Percentiles rank a stretch among this genome's conserved stretches.
Evolutionary conservation across 2,329 filamentous ascomycete genomes (phyloP).

Genomic region (Elsinoe necatrix): DNA sequence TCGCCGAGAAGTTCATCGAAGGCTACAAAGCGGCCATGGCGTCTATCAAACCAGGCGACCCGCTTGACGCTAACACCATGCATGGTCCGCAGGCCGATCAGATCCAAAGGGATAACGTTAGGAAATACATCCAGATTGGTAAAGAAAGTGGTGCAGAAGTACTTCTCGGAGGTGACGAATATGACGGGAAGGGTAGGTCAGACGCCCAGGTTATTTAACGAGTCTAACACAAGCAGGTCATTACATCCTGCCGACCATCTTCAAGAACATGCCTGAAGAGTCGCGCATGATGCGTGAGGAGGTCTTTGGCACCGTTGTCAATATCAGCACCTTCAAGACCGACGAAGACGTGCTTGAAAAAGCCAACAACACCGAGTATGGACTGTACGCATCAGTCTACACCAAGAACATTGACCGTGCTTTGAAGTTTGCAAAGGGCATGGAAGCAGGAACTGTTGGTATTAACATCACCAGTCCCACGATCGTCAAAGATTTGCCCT

Average conservation of each 20-base stretch:
- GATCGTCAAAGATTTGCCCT: conserved; percentile 31
- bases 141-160: conserved; percentile 12
- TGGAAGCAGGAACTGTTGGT: conserved; percentile 34
- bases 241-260: conserved; percentile 41
- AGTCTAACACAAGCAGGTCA: conserved; percentile 27
- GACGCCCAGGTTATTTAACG: neutral
- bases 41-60: conserved; percentile 25
- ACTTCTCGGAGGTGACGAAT: neutral
- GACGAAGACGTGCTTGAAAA: conserved; percentile 30
- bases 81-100: conserved; percentile 46
- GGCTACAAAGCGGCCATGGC: conserved; percentile 32
- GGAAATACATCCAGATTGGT: conserved; percentile 35
- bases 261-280: conserved; percentile 37
- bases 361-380: conserved; percentile 34
- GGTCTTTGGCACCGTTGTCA: conserved; percentile 34
- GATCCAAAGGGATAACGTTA: conserved; percentile 42
- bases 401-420: conserved; percentile 33
- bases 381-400: conserved; percentile 32
- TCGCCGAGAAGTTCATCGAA: conserved; percentile 40
- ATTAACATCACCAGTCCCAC: conserved; percentile 35
- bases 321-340: conserved; percentile 30
- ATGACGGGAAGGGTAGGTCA: conserved; percentile 14
- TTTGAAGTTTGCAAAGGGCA: conserved; percentile 33
- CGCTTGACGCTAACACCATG: conserved; percentile 21
- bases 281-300: conserved; percentile 31